phyloP scores from a whole-genome alignment of 2,329 filamentous ascomycete species.

The Hypoxylon sp. region DNA sequence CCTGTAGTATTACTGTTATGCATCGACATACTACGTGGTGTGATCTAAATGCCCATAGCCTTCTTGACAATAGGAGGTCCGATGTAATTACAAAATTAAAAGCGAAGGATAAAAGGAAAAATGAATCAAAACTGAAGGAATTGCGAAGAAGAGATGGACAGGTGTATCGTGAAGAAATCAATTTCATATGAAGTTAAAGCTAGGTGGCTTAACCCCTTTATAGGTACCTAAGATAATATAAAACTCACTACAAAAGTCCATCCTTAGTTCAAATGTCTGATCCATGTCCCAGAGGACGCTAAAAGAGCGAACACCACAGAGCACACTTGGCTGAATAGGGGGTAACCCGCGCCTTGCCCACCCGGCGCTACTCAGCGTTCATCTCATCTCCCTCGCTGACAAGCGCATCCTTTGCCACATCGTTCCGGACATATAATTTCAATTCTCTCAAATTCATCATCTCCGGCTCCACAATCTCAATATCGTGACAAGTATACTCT shows the following conservation, averaged over 20 bases:
- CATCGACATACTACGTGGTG: too few species aligned
- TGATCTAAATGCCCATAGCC: too few species aligned
- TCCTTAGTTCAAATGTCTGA: neutral
- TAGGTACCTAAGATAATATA: neutral
- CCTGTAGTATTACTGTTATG: too few species aligned
- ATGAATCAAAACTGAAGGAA: too few species aligned
- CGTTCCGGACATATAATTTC: conserved; percentile 18
- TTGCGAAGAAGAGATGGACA: neutral
- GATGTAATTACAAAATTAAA: too few species aligned
- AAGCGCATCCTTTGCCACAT: neutral
- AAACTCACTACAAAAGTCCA: neutral
- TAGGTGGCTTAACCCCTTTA: too few species aligned
- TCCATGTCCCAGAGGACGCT: neutral
- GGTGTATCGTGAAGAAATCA: neutral
- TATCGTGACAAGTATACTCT: conserved; percentile 27
- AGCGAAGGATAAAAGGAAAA: too few species aligned
- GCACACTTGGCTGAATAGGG: neutral
- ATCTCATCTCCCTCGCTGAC: neutral
- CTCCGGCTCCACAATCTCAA: neutral
- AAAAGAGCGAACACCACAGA: neutral
- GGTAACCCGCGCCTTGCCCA: too few species aligned
- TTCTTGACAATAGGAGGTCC: too few species aligned
- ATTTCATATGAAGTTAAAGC: neutral
- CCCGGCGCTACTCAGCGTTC: neutral
- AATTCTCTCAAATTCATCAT: neutral